A percentile compares a stretch with the other conserved stretches of the same genome.
Conservation (phyloP, 192 early-diverging fungal genomes). For the Phlyctochytrium arcticum region DNA sequence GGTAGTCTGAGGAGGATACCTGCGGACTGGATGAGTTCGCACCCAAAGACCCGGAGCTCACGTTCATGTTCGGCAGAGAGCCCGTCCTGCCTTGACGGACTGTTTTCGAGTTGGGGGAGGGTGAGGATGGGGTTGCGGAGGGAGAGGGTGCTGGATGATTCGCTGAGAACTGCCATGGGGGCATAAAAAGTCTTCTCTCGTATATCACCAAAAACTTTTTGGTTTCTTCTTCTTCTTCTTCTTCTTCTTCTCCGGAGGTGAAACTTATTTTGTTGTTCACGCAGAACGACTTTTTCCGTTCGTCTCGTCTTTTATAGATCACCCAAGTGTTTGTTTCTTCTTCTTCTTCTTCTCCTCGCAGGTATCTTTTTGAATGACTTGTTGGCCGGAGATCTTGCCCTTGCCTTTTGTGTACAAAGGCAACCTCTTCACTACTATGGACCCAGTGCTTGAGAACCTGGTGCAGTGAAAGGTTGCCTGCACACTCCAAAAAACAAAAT, state of each 20-base stretch:
- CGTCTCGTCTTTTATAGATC: too few relatives aligned
- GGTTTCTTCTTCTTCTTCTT: background rate
- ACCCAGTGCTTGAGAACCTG: too few relatives aligned
- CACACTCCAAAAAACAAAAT: too few relatives aligned
- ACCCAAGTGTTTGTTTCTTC: too few relatives aligned
- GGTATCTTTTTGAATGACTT: too few relatives aligned
- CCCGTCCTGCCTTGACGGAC: constrained; percentile 51
- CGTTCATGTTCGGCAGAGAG: constrained; percentile 56
- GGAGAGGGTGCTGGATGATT: constrained; percentile 44
- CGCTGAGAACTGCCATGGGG: background rate
- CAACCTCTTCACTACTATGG: too few relatives aligned
- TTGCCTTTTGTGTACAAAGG: too few relatives aligned
- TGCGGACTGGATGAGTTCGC: constrained; percentile 77
- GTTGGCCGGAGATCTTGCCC: too few relatives aligned
- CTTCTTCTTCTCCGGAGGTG: background rate
- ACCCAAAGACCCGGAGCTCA: constrained; percentile 70
- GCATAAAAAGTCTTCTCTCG: too few relatives aligned
- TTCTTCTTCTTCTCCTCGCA: too few relatives aligned
- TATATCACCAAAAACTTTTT: background rate
- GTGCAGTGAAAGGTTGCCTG: too few relatives aligned
- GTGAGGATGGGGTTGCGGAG: constrained; percentile 76
- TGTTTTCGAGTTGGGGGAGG: constrained; percentile 59
- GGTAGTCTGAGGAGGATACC: constrained; percentile 78
- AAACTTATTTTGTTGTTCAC: background rate
- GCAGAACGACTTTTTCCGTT: background rate